A percentile compares a stretch with the other conserved stretches of the same genome.
Evolutionary conservation across 257 asterid genomes (phyloP).

Genomic region (Rhazya stricta): DNA sequence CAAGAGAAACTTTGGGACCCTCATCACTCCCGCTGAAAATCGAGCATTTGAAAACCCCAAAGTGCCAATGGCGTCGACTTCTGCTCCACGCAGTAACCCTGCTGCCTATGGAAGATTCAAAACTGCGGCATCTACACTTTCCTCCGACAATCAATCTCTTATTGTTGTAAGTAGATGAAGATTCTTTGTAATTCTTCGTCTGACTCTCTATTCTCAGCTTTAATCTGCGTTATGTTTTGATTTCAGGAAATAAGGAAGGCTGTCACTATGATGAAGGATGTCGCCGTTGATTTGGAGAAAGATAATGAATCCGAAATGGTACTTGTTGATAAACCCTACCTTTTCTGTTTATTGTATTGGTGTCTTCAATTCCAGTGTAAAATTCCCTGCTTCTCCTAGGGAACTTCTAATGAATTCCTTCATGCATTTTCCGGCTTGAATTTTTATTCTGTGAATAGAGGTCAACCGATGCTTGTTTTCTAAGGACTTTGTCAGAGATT

Average conservation of each 20-base stretch:
- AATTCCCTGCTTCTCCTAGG: not conserved
- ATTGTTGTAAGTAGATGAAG: constrained; percentile 34
- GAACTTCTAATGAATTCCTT: not conserved
- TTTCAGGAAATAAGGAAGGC: constrained; percentile 76
- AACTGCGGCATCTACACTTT: constrained; percentile 46
- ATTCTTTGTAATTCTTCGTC: constrained; percentile 6
- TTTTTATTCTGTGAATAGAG: not conserved
- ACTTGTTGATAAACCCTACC: constrained; percentile 36
- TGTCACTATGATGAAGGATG: constrained; percentile 53
- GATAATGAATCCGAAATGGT: constrained; percentile 64
- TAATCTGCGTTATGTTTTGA: not conserved
- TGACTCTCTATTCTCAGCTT: not conserved
- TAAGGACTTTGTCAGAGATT: not conserved
- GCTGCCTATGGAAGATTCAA: constrained; percentile 47
- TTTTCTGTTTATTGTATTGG: not conserved
- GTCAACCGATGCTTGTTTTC: not conserved
- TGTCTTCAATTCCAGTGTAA: not conserved
- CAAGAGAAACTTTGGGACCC: not conserved
- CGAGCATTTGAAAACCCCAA: not conserved
- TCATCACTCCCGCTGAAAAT: not conserved
- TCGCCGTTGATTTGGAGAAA: constrained; percentile 66
- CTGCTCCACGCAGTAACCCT: constrained; percentile 53
- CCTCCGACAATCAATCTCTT: constrained; percentile 65
- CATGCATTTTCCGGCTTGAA: not conserved
- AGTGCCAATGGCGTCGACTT: constrained; percentile 69